Evolutionary conservation across 1,284 basidiomycete species (phyloP), one percentile per base, ranked within the genome.

Genomic region (Serendipita sp.): DNA sequence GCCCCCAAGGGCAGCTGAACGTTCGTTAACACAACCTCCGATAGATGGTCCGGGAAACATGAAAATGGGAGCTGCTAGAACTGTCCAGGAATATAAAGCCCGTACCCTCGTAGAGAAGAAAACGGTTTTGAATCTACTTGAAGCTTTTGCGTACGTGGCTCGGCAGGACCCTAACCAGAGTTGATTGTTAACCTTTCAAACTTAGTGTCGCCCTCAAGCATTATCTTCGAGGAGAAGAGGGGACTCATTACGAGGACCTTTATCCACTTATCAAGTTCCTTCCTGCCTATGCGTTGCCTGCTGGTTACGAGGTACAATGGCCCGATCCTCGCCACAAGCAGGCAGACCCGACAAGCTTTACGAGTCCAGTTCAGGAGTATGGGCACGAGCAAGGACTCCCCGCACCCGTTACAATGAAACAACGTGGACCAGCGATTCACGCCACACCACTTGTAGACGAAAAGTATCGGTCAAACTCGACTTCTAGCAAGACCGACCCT

Each of bases 41-140:
- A 17, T 44, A 44, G 42, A 53, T 53, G 49, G 13, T 13, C 49
- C 49, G 13, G 12, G 12, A 15, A 30, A 30, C 26, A 53, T 53
- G 49, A 13, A 53, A 53, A 15, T 53, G 49, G 49, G 15, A 26
- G 15, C 49, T 12, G 69, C 69, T 3, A 66, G 67, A 38, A 67
- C 72, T 15, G 71, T 71, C 2, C 76, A 75, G 4, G 74, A 78
- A 60, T 72, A 74, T 50, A 75, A 72, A 65, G 76, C 78, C 1
- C 78, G 80, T n/a, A 74, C 77, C 0, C 69, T 86, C 42, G 72
- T 88, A 45, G 87, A 89, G 71, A 84, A 86, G 72, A 87, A 82
- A 71, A 82, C 82, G 0, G 75, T 79, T 4, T 77, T 84, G 64
- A 81, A 82, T 67, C 75, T 85, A 50, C 71, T 81, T 58, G 78